Conservation (phyloP, 78 protist species). For the Cyanophora paradoxa region DNA sequence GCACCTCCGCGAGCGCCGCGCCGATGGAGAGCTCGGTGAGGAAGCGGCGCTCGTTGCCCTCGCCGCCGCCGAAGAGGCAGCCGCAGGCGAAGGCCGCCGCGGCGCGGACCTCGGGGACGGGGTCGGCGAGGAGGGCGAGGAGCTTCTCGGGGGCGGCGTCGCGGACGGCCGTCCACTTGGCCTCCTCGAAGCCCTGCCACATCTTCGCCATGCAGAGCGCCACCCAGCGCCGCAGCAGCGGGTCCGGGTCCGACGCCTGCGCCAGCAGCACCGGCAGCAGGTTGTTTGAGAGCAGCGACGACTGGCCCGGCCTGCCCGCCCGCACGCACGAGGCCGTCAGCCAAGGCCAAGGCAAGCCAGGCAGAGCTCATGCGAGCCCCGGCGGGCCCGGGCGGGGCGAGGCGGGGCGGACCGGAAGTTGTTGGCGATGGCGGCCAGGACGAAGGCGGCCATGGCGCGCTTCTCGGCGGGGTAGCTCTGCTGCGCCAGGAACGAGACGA, state of each 20-base stretch:
- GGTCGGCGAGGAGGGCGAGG: constrained; percentile 42
- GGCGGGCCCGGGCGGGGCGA: not conserved
- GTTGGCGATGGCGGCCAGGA: not conserved
- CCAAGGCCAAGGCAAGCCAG: not conserved
- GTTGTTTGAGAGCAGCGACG: not conserved
- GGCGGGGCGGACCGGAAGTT: not conserved
- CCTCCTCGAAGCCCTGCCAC: constrained; percentile 37
- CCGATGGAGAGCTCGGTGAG: not conserved
- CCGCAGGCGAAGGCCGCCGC: constrained; percentile 20
- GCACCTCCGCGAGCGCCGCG: not conserved
- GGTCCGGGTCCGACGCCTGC: not conserved
- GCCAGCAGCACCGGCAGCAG: not conserved
- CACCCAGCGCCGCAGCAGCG: constrained; percentile 27
- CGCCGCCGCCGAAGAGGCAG: not conserved
- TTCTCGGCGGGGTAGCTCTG: not conserved
- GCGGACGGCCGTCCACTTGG: constrained; percentile 53
- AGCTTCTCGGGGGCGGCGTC: constrained; percentile 44
- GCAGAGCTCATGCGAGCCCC: not conserved
- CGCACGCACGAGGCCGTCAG: not conserved
- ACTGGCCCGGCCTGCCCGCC: not conserved
- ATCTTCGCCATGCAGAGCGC: constrained; percentile 16
- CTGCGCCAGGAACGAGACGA: constrained; percentile 42
- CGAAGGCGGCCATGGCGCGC: not conserved
- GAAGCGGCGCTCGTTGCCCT: not conserved
- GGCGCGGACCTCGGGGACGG: constrained; percentile 53